Evolutionary conservation across 345 rosid genomes (phyloP).

Genomic region (Ricinus communis): DNA sequence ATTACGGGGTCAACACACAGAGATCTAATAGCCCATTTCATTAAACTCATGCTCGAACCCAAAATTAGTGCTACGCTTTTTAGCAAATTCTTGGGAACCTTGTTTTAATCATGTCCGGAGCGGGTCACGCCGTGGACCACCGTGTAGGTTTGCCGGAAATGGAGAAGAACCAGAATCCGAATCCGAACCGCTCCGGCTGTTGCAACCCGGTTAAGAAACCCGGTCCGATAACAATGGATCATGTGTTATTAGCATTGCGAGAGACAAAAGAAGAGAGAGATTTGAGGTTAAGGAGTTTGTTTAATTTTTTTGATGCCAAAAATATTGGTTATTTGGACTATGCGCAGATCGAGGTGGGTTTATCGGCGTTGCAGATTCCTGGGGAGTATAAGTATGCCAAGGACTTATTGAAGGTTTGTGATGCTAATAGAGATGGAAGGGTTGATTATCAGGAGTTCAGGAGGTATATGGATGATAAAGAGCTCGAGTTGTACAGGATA

Average conservation of each 20-base stretch:
- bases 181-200: slow-evolving; percentile 34
- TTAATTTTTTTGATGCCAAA: slow-evolving; percentile 65
- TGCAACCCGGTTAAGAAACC: slow-evolving; percentile 47
- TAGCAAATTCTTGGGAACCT: too few relatives aligned
- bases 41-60: slow-evolving; percentile 1
- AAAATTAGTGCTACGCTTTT: slow-evolving; percentile 12
- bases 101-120: slow-evolving; percentile 19
- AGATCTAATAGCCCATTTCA: slow-evolving; percentile 1
- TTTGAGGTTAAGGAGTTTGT: slow-evolving; percentile 57
- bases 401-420: slow-evolving; percentile 75
- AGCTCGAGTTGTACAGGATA: slow-evolving; percentile 65
- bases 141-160: slow-evolving; percentile 33
- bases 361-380: slow-evolving; percentile 75
- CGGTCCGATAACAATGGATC: slow-evolving; percentile 67
- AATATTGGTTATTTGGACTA: slow-evolving; percentile 68
- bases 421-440: slow-evolving; percentile 81
- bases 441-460: slow-evolving; percentile 84
- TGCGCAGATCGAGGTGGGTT: slow-evolving; percentile 77
- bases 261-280: slow-evolving; percentile 91
- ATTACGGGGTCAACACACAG: background rate
- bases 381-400: slow-evolving; percentile 72
- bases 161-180: slow-evolving; percentile 36
- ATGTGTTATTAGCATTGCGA: slow-evolving; percentile 66
- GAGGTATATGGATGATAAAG: slow-evolving; percentile 87
- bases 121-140: slow-evolving; percentile 32